A percentile compares a stretch with the other conserved stretches of the same genome.
phyloP scores from a whole-genome alignment of 1,284 basidiomycete species.

The Sanghuangporus sanghuang region DNA sequence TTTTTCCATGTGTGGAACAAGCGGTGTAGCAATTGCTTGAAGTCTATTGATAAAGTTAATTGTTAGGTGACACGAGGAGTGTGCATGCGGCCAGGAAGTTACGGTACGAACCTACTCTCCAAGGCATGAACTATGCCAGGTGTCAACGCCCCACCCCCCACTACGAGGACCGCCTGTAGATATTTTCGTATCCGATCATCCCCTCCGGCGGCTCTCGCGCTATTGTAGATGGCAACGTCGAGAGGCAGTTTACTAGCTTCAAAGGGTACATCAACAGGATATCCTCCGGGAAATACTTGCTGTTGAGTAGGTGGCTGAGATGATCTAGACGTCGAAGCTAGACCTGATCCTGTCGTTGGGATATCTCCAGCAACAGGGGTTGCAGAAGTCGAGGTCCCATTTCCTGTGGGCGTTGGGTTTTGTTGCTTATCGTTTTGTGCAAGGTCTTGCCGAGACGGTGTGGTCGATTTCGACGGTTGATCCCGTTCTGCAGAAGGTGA shows the following conservation, averaged over 20 bases:
- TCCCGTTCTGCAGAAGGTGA: neutral
- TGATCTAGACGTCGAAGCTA: neutral
- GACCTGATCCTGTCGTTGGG: neutral
- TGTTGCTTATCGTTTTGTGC: neutral
- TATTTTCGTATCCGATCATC: conserved; percentile 92
- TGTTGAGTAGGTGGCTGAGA: neutral
- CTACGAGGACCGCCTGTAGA: conserved; percentile 82
- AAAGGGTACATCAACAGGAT: conserved; percentile 68
- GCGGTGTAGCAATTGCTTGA: conserved; percentile 80
- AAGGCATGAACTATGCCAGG: conserved; percentile 75
- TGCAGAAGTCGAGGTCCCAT: neutral
- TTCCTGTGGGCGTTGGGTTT: conserved; percentile 21
- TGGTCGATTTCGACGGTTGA: neutral
- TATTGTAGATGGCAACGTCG: conserved; percentile 93
- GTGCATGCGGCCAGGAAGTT: conserved; percentile 11
- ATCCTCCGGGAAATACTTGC: conserved; percentile 24
- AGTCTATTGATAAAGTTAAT: conserved; percentile 40
- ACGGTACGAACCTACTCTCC: conserved; percentile 60
- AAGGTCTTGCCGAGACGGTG: neutral
- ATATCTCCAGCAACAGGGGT: neutral
- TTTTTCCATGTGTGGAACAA: conserved; percentile 76
- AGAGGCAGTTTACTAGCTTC: conserved; percentile 91
- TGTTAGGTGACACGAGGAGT: neutral
- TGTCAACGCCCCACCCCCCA: conserved; percentile 76
- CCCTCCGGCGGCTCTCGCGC: conserved; percentile 76